A percentile compares a stretch with the other conserved stretches of the same genome.
Evolutionary conservation across 495 filamentous ascomycete genomes (phyloP).

Genomic region (Aspergillus biplanus): DNA sequence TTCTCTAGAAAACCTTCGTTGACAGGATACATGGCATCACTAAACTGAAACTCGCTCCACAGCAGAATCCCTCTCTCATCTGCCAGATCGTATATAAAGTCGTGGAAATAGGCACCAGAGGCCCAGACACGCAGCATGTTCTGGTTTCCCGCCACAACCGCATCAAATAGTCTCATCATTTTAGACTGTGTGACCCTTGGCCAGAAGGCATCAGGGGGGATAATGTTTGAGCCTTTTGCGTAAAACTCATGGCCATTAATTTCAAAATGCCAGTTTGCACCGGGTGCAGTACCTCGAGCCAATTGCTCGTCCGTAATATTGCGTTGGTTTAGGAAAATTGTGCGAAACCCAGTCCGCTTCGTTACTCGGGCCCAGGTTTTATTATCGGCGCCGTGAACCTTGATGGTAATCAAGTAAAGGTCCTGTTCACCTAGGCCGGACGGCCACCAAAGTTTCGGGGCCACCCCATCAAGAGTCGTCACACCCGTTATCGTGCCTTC

Average conservation of each 20-base stretch:
- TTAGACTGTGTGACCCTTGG: conserved; percentile 58
- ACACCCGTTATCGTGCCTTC: conserved; percentile 57
- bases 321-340: conserved; percentile 65
- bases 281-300: conserved; percentile 61
- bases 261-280: conserved; percentile 71
- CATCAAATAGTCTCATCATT: conserved; percentile 59
- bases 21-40: conserved; percentile 65
- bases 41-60: conserved; percentile 72
- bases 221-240: conserved; percentile 68
- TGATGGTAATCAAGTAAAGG: conserved; percentile 61
- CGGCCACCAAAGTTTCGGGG: conserved; percentile 69
- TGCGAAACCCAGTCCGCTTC: conserved; percentile 67
- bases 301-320: conserved; percentile 62
- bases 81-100: conserved; percentile 71
- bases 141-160: conserved; percentile 61
- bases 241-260: conserved; percentile 71
- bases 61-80: conserved; percentile 68
- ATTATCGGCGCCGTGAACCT: conserved; percentile 41
- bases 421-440: conserved; percentile 60
- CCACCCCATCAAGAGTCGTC: conserved; percentile 42
- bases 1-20: conserved; percentile 61
- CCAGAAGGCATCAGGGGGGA: conserved; percentile 71
- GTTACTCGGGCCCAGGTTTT: conserved; percentile 49
- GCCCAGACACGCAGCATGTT: conserved; percentile 76
- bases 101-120: conserved; percentile 64